phyloP scores from a whole-genome alignment of 2,329 filamentous ascomycete species.

The Epichloe aotearoae region DNA sequence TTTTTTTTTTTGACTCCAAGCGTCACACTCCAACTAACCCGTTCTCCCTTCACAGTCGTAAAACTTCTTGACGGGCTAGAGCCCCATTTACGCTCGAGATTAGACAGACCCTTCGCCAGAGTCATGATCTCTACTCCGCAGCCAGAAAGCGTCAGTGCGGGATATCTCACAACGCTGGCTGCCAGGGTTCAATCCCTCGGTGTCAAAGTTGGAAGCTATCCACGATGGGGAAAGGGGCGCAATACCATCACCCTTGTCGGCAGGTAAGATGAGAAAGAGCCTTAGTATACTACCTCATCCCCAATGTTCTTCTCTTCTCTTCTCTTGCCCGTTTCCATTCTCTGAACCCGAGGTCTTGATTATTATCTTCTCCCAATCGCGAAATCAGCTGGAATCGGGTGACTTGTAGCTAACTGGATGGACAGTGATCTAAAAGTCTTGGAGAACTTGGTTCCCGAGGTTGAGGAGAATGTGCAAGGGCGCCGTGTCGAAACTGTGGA shows the following conservation, averaged over 20 bases:
- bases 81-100: constrained; percentile 52
- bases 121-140: constrained; percentile 79
- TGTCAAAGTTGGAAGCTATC: constrained; percentile 92
- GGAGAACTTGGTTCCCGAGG: constrained; percentile 65
- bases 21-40: too few relatives aligned
- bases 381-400: not conserved
- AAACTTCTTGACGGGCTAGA: constrained; percentile 62
- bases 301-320: too few relatives aligned
- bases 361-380: too few relatives aligned
- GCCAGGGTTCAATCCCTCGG: constrained; percentile 16
- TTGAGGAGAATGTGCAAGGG: constrained; percentile 64
- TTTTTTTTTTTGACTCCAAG: too few relatives aligned
- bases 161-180: too few relatives aligned
- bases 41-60: not conserved
- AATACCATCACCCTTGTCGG: constrained; percentile 87
- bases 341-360: too few relatives aligned
- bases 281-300: too few relatives aligned
- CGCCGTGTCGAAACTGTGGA: constrained; percentile 56
- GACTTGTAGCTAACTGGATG: constrained; percentile 7
- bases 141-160: constrained; percentile 71
- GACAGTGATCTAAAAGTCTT: constrained; percentile 59
- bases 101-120: constrained; percentile 38
- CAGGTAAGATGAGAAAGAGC: constrained; percentile 20
- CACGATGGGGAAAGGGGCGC: constrained; percentile 71
- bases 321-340: too few relatives aligned